Conservation (phyloP, 2,329 filamentous ascomycete species). For the Zasmidium angulare region DNA sequence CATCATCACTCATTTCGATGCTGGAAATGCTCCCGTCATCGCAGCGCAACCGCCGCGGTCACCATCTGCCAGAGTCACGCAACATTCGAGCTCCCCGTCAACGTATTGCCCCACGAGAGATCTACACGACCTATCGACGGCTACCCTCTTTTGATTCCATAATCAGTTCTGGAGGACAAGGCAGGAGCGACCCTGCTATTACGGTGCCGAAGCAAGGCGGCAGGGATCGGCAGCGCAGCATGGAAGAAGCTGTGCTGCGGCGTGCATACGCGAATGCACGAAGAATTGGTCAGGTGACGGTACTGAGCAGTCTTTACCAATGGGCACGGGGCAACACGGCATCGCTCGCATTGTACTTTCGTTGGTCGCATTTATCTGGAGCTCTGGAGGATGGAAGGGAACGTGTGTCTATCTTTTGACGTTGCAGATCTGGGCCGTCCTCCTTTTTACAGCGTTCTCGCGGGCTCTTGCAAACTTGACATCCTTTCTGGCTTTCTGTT, state of each 20-base stretch:
- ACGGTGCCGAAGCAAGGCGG: background rate
- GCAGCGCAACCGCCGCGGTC: background rate
- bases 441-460: background rate
- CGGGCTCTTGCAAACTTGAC: background rate
- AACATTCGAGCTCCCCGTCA: background rate
- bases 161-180: background rate
- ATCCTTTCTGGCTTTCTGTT: background rate
- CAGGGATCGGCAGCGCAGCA: slow-evolving; percentile 4
- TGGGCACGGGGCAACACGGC: background rate
- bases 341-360: too few species aligned
- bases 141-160: background rate
- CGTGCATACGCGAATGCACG: slow-evolving; percentile 5
- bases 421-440: background rate
- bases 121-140: background rate
- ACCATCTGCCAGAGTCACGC: background rate
- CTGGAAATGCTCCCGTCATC: background rate
- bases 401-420: too few species aligned
- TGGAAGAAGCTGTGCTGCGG: slow-evolving; percentile 5
- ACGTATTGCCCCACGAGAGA: background rate
- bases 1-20: background rate
- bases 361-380: background rate
- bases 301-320: background rate
- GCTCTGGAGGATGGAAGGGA: background rate
- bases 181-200: background rate
- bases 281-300: slow-evolving; percentile 4